Base-by-base conservation (phyloP, 352 stramenopile species). In the Elongisporangium anandrum region DNA sequence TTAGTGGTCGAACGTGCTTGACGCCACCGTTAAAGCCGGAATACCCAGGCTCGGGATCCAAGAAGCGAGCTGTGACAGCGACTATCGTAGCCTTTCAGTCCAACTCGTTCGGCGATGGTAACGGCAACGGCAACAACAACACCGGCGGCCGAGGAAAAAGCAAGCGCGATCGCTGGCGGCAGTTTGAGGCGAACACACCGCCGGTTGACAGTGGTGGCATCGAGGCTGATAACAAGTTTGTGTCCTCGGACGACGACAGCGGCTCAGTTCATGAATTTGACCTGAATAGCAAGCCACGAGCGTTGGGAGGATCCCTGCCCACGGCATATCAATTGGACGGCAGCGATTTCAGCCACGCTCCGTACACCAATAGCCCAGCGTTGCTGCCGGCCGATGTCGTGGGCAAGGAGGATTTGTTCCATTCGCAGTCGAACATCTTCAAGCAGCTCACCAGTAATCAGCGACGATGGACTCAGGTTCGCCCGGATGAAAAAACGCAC, bases 391-490 rank as follows among this genome's bases (percentile, higher is more conserved):
- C 62, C 4, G 79, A 88, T 19, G 66, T 55, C 15, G 71, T 61
- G 12, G 69, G 64, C 20, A 86, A 87, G 63, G 83, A 89, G 9
- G 79, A 88, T 29, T 68, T 93, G 49, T 93, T 93, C 52, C 80
- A 84, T 53, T 88, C 81, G 6, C 80, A 90, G 50, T 81, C 77
- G 15, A 87, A 76, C 60, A 88, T 92, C 41, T 73, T 89, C 38
- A 88, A 84, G 64, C 81, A 91, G 59, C 69, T 95, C 24, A 95
- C 87, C 17, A 94, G 82, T 52, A 99, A 99, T 74, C 84, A 97
- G 53, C 84, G 97, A 13, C 80, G 97, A 56, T 99, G 97, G 97
- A 98, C 85, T 55, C 97, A 99, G 77, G 95, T 99, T 50, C 75
- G 79, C 0, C 75, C 82, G 10, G 76, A 63, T 24, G 78, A 90